phyloP scores from a whole-genome alignment of 208 protist genomes.

The Wallacemonas sp. region DNA sequence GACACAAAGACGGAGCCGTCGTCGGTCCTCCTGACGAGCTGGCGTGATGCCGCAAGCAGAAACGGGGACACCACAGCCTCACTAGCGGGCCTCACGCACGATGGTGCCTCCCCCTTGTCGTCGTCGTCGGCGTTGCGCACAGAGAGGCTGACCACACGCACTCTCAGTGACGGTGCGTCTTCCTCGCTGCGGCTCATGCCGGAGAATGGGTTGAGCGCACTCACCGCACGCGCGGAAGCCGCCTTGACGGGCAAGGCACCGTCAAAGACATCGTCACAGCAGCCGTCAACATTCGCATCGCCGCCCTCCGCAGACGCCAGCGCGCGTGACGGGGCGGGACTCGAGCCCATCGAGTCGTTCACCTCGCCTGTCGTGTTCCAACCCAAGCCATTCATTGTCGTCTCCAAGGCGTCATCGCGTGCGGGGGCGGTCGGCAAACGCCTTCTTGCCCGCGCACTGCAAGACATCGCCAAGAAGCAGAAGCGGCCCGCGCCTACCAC shows the following conservation, averaged over 20 bases:
- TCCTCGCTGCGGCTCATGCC: background rate
- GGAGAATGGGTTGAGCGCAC: background rate
- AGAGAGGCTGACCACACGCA: background rate
- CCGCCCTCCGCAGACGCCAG: too few relatives aligned
- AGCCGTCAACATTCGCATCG: too few relatives aligned
- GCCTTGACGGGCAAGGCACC: background rate
- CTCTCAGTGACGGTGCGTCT: background rate
- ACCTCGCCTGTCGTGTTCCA: constrained; percentile 3
- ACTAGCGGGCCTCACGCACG: too few relatives aligned
- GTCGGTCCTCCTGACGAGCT: background rate
- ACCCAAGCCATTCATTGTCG: constrained; percentile 10
- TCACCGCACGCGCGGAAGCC: background rate
- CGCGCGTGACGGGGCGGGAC: background rate
- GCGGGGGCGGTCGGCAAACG: constrained; percentile 6
- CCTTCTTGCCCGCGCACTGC: constrained; percentile 3
- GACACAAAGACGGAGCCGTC: too few relatives aligned
- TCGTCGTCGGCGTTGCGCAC: background rate
- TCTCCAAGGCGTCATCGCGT: constrained; percentile 9
- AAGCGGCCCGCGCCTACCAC: background rate
- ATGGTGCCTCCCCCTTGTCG: too few relatives aligned
- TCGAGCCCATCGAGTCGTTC: background rate
- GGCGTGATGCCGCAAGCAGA: too few relatives aligned
- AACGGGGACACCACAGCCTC: too few relatives aligned
- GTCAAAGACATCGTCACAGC: too few relatives aligned
- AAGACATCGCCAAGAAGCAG: background rate